Conservation (phyloP, 73 alveolate genomes). For the Symbiodinium natans region DNA sequence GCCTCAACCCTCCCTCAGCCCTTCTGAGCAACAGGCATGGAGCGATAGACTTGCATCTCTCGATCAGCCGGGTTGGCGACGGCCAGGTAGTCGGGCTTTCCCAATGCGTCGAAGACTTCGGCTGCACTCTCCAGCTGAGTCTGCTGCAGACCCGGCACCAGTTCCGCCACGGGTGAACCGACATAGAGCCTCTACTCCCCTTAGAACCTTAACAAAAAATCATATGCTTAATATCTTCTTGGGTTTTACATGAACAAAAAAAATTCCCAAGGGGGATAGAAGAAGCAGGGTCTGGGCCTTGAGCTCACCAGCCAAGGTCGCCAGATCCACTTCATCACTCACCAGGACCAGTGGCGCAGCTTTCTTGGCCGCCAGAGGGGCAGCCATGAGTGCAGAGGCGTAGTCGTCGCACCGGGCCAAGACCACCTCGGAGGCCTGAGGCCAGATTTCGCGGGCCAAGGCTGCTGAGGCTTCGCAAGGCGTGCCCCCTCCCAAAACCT, state of each 20-base stretch:
- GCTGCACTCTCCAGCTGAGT: background rate
- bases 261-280: too few species aligned
- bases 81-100: constrained; percentile 47
- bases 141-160: background rate
- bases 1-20: too few species aligned
- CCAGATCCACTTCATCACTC: background rate
- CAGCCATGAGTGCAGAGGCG: constrained; percentile 32
- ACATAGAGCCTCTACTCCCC: too few species aligned
- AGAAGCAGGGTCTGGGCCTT: background rate
- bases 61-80: constrained; percentile 31
- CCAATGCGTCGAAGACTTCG: constrained; percentile 24
- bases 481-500: background rate
- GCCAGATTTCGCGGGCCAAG: constrained; percentile 18
- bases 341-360: constrained; percentile 19
- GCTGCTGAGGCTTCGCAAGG: constrained; percentile 15
- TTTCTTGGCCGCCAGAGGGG: constrained; percentile 40
- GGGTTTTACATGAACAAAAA: too few species aligned
- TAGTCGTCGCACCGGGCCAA: constrained; percentile 33
- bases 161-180: background rate
- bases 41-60: background rate
- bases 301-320: background rate
- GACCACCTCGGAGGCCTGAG: constrained; percentile 8
- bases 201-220: too few species aligned
- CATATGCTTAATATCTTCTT: too few species aligned
- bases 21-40: too few species aligned